A percentile compares a stretch with the other conserved stretches of the same genome.
Evolutionary conservation across 805 yeast species (phyloP).

Genomic region (Myxozyma monticola): DNA sequence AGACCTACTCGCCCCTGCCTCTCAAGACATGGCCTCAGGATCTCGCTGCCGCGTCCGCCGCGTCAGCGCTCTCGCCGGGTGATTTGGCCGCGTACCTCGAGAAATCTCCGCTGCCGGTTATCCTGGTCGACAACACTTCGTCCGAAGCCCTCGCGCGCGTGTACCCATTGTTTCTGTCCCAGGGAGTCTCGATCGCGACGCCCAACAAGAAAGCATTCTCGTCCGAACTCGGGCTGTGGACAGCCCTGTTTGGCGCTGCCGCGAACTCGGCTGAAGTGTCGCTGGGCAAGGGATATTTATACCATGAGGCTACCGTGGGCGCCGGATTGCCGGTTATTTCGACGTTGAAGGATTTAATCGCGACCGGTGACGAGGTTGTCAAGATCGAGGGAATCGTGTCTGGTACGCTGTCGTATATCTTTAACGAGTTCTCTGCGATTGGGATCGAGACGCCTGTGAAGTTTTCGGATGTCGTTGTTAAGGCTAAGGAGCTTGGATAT

Average conservation of each 20-base stretch:
- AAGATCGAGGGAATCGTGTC: slow-evolving; percentile 95
- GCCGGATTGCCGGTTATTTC: slow-evolving; percentile 96
- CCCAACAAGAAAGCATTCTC: slow-evolving; percentile 99
- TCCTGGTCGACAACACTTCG: slow-evolving; percentile 93
- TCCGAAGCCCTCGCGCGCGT: slow-evolving; percentile 71
- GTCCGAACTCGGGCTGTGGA: slow-evolving; percentile 71
- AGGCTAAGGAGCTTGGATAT: slow-evolving; percentile 89
- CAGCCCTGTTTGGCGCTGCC: slow-evolving; percentile 61
- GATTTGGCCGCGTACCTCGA: slow-evolving; percentile 64
- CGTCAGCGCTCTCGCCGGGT: slow-evolving; percentile 52
- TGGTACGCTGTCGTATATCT: slow-evolving; percentile 92
- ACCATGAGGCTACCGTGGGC: slow-evolving; percentile 98
- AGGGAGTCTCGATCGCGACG: slow-evolving; percentile 90
- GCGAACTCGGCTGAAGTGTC: slow-evolving; percentile 33
- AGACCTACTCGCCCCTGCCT: slow-evolving; percentile 71
- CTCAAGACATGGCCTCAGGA: slow-evolving; percentile 57
- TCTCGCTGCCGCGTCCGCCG: slow-evolving; percentile 47
- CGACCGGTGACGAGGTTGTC: slow-evolving; percentile 90
- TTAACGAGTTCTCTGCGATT: slow-evolving; percentile 81
- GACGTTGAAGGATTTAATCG: slow-evolving; percentile 80
- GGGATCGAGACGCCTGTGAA: slow-evolving; percentile 56
- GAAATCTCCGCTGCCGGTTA: slow-evolving; percentile 69
- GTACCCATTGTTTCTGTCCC: slow-evolving; percentile 70
- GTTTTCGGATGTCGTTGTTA: slow-evolving; percentile 85
- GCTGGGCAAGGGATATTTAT: slow-evolving; percentile 67